Conservation (phyloP, 2,329 filamentous ascomycete species). For the Escovopsis sp. region DNA sequence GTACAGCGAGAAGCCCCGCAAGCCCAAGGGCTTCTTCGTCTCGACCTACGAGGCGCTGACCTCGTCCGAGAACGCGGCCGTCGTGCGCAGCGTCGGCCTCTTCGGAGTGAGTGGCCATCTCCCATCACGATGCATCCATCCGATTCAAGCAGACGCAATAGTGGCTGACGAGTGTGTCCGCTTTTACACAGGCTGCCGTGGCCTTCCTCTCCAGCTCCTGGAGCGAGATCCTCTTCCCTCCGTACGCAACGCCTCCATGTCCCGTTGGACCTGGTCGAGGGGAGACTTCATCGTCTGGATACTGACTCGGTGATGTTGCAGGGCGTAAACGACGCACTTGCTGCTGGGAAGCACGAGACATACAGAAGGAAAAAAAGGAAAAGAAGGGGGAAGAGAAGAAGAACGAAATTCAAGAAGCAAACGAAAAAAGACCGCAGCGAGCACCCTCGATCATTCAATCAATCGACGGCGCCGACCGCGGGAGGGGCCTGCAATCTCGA, state of each 20-base stretch:
- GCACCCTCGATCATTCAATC: too few species aligned
- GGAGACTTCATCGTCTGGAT: not conserved
- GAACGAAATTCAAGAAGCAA: not conserved
- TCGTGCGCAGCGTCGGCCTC: conserved; percentile 50
- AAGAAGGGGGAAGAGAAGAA: not conserved
- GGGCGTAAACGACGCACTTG: too few species aligned
- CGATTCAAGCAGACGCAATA: too few species aligned
- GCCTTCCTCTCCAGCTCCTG: conserved; percentile 53
- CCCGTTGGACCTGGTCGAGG: too few species aligned
- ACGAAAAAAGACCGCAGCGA: too few species aligned
- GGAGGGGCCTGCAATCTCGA: too few species aligned
- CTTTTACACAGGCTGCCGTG: conserved; percentile 42
- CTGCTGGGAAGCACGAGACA: too few species aligned
- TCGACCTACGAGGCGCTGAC: conserved; percentile 47
- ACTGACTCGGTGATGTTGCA: not conserved
- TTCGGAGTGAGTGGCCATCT: conserved; percentile 47
- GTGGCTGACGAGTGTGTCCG: too few species aligned
- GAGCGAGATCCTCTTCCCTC: conserved; percentile 52
- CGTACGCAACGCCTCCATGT: conserved; percentile 31
- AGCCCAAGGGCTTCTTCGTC: conserved; percentile 36
- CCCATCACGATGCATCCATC: not conserved
- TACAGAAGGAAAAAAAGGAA: too few species aligned
- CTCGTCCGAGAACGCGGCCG: conserved; percentile 50
- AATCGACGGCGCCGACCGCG: too few species aligned
- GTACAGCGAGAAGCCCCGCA: conserved; percentile 31